Conservation (phyloP, 2,329 filamentous ascomycete species). For the Cercospora sp. region DNA sequence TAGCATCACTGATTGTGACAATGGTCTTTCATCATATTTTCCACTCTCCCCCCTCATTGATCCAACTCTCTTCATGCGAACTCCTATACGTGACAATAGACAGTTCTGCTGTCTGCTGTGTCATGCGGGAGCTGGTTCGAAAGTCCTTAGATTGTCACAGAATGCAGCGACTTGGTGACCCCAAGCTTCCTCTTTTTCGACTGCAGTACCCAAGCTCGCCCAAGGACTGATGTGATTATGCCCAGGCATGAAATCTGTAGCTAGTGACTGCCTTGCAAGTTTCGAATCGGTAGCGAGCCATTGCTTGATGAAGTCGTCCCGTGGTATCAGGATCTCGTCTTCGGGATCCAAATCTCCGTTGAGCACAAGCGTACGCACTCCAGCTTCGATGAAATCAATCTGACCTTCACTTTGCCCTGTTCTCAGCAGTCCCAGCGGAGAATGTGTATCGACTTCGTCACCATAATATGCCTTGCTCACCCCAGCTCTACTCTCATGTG, state of each 20-base stretch:
- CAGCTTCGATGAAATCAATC: slow-evolving; percentile 25
- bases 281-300: slow-evolving; percentile 24
- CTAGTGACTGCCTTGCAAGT: slow-evolving; percentile 23
- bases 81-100: background rate
- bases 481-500: slow-evolving; percentile 17
- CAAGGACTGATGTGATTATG: slow-evolving; percentile 35
- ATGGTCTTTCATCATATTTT: background rate
- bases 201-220: slow-evolving; percentile 26
- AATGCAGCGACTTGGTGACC: slow-evolving; percentile 30
- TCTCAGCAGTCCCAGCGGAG: slow-evolving; percentile 29
- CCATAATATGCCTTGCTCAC: slow-evolving; percentile 30
- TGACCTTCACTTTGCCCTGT: slow-evolving; percentile 11
- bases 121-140: background rate
- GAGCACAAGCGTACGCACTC: slow-evolving; percentile 24
- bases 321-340: slow-evolving; percentile 29
- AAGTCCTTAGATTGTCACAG: slow-evolving; percentile 27
- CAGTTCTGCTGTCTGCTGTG: background rate
- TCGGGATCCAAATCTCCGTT: slow-evolving; percentile 33
- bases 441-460: slow-evolving; percentile 20
- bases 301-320: slow-evolving; percentile 30
- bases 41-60: background rate
- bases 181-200: slow-evolving; percentile 32
- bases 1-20: background rate
- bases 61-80: background rate
- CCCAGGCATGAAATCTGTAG: slow-evolving; percentile 29